Percentiles rank a stretch among this genome's conserved stretches.
These are phyloP conservation scores for Penstemon davidsonii DNA, from an alignment of 257 asterid genomes.

Conservation along the genomic window DNA sequence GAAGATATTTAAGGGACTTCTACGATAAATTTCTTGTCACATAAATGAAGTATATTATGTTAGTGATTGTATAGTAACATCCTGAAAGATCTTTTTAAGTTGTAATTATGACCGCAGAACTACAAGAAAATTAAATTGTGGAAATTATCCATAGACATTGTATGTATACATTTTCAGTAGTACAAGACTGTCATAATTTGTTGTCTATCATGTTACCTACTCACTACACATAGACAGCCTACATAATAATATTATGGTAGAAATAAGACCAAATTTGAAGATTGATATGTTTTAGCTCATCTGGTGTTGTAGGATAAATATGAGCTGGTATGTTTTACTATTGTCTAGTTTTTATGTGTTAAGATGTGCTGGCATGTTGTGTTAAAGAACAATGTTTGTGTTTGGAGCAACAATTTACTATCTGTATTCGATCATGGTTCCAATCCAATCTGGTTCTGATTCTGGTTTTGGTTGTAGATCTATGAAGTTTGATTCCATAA, in stretches of 20 bases:
- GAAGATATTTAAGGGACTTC: background rate
- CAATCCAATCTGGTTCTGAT: background rate
- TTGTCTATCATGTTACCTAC: too few species aligned
- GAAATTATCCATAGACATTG: background rate
- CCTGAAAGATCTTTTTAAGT: background rate
- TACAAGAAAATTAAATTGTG: background rate
- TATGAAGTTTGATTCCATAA: too few species aligned
- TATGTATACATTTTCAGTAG: background rate
- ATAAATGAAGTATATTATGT: background rate
- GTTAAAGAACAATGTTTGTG: background rate
- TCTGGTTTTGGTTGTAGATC: background rate
- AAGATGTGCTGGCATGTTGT: slow-evolving; percentile 31
- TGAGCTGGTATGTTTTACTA: slow-evolving; percentile 26
- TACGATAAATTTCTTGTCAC: background rate
- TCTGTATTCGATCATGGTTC: slow-evolving; percentile 19
- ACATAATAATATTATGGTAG: slow-evolving; percentile 3
- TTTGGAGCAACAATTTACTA: slow-evolving; percentile 23
- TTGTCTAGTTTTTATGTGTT: slow-evolving; percentile 9
- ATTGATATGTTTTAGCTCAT: slow-evolving; percentile 13
- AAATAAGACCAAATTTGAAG: background rate
- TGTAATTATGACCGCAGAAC: background rate
- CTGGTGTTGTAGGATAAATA: slow-evolving; percentile 22
- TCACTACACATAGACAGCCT: background rate
- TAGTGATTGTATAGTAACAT: slow-evolving; percentile 1
- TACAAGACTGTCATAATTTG: background rate